These are phyloP conservation scores for Diphasiastrum complanatum DNA, from an alignment of 83 land plant genomes.

Conservation along the genomic window DNA sequence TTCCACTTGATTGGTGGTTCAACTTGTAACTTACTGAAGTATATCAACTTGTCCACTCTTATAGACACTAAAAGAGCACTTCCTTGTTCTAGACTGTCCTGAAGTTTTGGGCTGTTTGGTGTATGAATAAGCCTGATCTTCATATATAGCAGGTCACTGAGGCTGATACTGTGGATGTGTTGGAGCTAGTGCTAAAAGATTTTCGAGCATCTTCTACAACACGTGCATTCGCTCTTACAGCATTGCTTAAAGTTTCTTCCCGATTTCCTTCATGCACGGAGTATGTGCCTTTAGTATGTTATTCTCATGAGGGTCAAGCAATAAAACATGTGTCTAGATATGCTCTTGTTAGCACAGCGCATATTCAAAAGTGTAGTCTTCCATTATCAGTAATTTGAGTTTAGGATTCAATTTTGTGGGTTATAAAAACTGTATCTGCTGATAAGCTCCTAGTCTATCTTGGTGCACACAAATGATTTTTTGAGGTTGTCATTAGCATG, in stretches of 20 bases:
- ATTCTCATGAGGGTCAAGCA: neutral
- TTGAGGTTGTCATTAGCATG: too few relatives aligned
- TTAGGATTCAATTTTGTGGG: too few relatives aligned
- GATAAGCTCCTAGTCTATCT: neutral
- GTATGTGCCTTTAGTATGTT: neutral
- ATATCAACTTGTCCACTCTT: slow-evolving; percentile 1
- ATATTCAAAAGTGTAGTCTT: too few relatives aligned
- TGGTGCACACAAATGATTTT: slow-evolving; percentile 1
- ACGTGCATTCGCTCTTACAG: slow-evolving; percentile 7
- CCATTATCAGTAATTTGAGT: too few relatives aligned
- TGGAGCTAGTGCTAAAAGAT: slow-evolving; percentile 11
- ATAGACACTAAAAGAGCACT: neutral
- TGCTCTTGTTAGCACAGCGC: too few relatives aligned
- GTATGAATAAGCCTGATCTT: neutral
- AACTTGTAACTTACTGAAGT: too few relatives aligned
- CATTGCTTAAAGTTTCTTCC: slow-evolving; percentile 20
- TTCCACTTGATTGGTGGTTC: neutral
- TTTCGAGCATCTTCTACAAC: neutral
- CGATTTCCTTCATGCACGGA: slow-evolving; percentile 23
- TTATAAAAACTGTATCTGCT: neutral
- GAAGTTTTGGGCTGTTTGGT: neutral
- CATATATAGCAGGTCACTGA: slow-evolving; percentile 21
- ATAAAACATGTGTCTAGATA: too few relatives aligned
- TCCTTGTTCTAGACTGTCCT: neutral
- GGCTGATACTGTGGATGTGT: slow-evolving; percentile 16